phyloP scores from a whole-genome alignment of 1,284 basidiomycete genomes.

The Puccinia horiana region DNA sequence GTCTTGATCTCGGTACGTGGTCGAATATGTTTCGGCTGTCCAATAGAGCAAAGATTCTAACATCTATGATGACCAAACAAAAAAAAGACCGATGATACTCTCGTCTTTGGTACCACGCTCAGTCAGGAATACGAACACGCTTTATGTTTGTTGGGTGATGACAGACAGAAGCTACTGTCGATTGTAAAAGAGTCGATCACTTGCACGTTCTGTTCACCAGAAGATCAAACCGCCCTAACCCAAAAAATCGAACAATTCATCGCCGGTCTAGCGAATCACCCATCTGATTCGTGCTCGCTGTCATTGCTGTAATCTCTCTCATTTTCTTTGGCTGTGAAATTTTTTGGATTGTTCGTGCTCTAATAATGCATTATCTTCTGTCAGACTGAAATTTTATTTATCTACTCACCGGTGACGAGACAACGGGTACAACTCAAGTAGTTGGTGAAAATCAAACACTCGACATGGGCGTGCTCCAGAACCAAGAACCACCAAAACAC shows the following conservation, averaged over 20 bases:
- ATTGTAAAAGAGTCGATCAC: constrained; percentile 9
- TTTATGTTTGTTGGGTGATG: neutral
- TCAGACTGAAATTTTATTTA: too few relatives aligned
- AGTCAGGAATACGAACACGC: constrained; percentile 29
- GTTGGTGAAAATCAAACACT: too few relatives aligned
- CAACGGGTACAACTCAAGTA: too few relatives aligned
- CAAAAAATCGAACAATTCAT: constrained; percentile 14
- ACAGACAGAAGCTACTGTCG: constrained; percentile 8
- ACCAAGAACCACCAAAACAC: too few relatives aligned
- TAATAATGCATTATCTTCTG: too few relatives aligned
- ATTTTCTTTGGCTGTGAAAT: too few relatives aligned
- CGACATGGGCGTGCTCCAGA: too few relatives aligned
- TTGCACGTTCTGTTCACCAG: constrained; percentile 23
- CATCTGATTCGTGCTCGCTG: neutral
- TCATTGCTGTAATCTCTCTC: neutral
- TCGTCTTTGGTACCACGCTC: constrained; percentile 27
- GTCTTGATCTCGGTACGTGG: constrained; percentile 37
- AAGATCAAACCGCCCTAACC: constrained; percentile 9
- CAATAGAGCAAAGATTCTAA: neutral
- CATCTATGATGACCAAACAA: neutral
- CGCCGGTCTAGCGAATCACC: neutral
- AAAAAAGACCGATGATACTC: constrained; percentile 39
- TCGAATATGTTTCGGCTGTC: too few relatives aligned
- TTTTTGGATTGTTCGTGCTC: too few relatives aligned
- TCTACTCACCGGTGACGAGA: too few relatives aligned